These are phyloP conservation scores for Aspergillus saccharolyticus DNA, from an alignment of 495 filamentous ascomycete species.

Conservation along the genomic window DNA sequence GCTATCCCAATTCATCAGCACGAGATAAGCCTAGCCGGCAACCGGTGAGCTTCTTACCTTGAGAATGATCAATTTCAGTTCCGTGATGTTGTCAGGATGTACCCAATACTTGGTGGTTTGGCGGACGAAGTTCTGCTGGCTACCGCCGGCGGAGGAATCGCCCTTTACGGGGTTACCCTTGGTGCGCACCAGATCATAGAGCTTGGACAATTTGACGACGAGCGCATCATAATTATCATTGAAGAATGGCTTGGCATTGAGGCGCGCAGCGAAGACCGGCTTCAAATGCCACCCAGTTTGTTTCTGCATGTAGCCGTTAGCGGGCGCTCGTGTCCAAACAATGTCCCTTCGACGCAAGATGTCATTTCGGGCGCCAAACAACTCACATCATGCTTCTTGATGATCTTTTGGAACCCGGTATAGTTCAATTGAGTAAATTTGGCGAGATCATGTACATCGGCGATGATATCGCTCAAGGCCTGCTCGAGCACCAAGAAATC, in stretches of 20 bases:
- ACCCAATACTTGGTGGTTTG: slow-evolving; percentile 99
- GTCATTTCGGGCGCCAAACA: not conserved
- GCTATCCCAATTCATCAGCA: slow-evolving; percentile 36
- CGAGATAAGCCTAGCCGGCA: not conserved
- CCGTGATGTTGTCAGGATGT: slow-evolving; percentile 96
- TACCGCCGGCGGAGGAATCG: slow-evolving; percentile 83
- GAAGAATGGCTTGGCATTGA: slow-evolving; percentile 96
- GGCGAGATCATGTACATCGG: slow-evolving; percentile 96
- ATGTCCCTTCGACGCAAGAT: not conserved
- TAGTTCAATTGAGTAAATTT: slow-evolving; percentile 99
- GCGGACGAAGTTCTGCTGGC: slow-evolving; percentile 91
- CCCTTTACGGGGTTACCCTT: slow-evolving; percentile 88
- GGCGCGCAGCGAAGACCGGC: slow-evolving; percentile 85
- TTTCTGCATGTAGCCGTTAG: slow-evolving; percentile 57
- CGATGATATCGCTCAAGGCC: slow-evolving; percentile 94
- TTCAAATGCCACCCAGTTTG: slow-evolving; percentile 88
- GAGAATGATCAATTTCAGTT: slow-evolving; percentile 92
- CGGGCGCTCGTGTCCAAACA: not conserved
- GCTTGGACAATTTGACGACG: slow-evolving; percentile 88
- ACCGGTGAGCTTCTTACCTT: slow-evolving; percentile 49
- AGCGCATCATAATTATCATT: slow-evolving; percentile 97
- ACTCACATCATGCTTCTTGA: slow-evolving; percentile 97
- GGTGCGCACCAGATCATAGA: slow-evolving; percentile 92
- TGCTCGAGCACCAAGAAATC: slow-evolving; percentile 93
- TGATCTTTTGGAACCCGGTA: slow-evolving; percentile 99